Conservation (phyloP, 441 rosid genomes). For the Erodium trifolium region DNA sequence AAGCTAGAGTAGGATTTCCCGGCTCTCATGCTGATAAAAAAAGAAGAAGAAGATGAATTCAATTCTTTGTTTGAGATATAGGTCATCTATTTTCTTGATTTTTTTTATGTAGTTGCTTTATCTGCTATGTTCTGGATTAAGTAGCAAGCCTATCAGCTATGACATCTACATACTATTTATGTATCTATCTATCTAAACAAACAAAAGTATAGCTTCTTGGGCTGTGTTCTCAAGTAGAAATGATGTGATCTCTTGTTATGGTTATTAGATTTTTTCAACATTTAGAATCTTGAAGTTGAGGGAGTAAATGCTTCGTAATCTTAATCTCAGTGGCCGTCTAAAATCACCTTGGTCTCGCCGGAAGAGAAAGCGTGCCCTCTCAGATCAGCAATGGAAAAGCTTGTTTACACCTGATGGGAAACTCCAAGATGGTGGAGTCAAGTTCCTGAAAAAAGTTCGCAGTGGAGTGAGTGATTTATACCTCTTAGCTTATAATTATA, state of each 20-base stretch:
- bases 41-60: too few species aligned
- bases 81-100: too few species aligned
- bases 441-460: conserved; percentile 75
- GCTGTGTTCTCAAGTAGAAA: too few species aligned
- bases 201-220: too few species aligned
- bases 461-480: conserved; percentile 58
- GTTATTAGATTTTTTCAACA: conserved; percentile 2
- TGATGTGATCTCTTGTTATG: too few species aligned
- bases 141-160: background rate
- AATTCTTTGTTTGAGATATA: too few species aligned
- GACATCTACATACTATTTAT: too few species aligned
- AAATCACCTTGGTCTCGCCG: conserved; percentile 92
- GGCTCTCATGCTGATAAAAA: too few species aligned
- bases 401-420: conserved; percentile 69
- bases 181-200: too few species aligned
- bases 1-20: too few species aligned
- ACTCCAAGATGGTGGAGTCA: conserved; percentile 63
- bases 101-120: too few species aligned
- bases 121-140: background rate
- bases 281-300: background rate
- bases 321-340: conserved; percentile 38
- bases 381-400: conserved; percentile 68
- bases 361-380: conserved; percentile 63
- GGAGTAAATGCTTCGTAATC: background rate
- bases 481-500: conserved; percentile 4